Conservation (phyloP, 2,329 filamentous ascomycete species). For the Pseudocercospora cruenta region DNA sequence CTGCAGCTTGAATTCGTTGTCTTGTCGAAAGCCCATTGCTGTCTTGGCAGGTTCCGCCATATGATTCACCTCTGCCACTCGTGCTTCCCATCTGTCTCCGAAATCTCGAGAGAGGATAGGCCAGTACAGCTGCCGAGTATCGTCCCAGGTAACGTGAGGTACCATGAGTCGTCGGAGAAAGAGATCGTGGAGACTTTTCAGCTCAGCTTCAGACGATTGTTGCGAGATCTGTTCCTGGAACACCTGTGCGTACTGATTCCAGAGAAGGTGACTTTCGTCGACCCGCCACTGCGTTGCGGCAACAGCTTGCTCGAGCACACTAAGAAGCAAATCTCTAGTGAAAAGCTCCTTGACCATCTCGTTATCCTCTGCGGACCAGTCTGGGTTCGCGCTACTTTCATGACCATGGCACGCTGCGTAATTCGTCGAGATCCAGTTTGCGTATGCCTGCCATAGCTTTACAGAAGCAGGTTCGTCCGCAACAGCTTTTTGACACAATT, state of each 20-base stretch:
- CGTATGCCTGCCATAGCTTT: constrained; percentile 76
- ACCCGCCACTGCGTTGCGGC: constrained; percentile 73
- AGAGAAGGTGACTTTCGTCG: constrained; percentile 75
- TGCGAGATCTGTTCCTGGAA: constrained; percentile 68
- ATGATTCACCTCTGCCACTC: constrained; percentile 70
- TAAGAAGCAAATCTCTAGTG: constrained; percentile 66
- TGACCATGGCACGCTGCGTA: constrained; percentile 65
- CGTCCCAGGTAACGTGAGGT: constrained; percentile 75
- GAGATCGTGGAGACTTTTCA: constrained; percentile 68
- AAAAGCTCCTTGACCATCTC: constrained; percentile 72
- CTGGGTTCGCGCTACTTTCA: constrained; percentile 49
- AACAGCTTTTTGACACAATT: constrained; percentile 72
- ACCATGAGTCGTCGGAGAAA: constrained; percentile 71
- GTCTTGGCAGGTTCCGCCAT: constrained; percentile 66
- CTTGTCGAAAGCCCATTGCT: constrained; percentile 61
- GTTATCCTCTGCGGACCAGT: constrained; percentile 68
- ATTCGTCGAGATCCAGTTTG: constrained; percentile 75
- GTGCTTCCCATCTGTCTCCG: constrained; percentile 69
- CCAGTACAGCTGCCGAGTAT: constrained; percentile 75
- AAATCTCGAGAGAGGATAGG: constrained; percentile 71
- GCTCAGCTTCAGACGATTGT: constrained; percentile 58
- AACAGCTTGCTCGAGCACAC: constrained; percentile 72
- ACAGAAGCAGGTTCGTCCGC: constrained; percentile 73
- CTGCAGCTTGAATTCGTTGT: constrained; percentile 68
- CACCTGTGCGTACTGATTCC: constrained; percentile 73